Evolutionary conservation across 805 yeast genomes (phyloP).

Genomic region (Candida silvatica): DNA sequence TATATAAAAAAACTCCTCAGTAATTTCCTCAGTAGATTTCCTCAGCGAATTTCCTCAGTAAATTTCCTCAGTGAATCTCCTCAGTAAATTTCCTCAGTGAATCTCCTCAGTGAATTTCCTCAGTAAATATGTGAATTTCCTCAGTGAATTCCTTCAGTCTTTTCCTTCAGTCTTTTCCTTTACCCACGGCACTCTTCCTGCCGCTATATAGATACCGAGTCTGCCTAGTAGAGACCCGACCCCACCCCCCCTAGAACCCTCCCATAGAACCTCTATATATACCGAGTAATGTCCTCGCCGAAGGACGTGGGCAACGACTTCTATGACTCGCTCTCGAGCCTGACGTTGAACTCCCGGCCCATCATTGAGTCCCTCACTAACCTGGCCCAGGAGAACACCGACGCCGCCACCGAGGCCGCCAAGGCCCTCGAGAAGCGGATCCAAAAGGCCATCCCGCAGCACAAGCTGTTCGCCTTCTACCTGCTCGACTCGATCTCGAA

Average conservation of each 20-base stretch:
- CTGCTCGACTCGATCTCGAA: slow-evolving; percentile 87
- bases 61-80: too few relatives aligned
- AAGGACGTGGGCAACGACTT: slow-evolving; percentile 49
- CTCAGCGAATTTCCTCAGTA: too few relatives aligned
- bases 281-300: slow-evolving; percentile 6
- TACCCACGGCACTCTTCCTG: background rate
- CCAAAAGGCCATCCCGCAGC: slow-evolving; percentile 68
- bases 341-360: slow-evolving; percentile 85
- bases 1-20: too few relatives aligned
- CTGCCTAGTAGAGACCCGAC: too few relatives aligned
- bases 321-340: slow-evolving; percentile 57
- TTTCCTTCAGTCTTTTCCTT: background rate
- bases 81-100: too few relatives aligned
- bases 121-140: too few relatives aligned
- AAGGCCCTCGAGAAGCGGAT: slow-evolving; percentile 70
- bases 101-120: too few relatives aligned
- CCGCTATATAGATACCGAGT: background rate
- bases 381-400: slow-evolving; percentile 78
- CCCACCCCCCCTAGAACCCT: background rate
- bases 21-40: too few relatives aligned
- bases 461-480: slow-evolving; percentile 78
- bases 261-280: too few relatives aligned
- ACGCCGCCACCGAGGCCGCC: slow-evolving; percentile 69
- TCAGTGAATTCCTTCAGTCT: too few relatives aligned
- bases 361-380: slow-evolving; percentile 78